phyloP scores from a whole-genome alignment of 345 rosid genomes.

The Brassica rapa region DNA sequence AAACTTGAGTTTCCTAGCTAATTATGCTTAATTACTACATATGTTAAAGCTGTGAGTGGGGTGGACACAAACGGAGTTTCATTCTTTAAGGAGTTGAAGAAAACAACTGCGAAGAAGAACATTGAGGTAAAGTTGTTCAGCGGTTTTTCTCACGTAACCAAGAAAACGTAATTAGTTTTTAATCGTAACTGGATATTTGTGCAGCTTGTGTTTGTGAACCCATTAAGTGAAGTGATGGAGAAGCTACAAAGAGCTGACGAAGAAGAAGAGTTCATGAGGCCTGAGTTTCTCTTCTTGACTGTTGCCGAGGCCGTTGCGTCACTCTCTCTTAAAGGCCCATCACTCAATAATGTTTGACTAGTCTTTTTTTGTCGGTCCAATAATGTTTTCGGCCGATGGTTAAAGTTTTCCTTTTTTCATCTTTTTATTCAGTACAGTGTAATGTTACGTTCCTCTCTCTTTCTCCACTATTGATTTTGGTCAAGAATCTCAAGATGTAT shows the following conservation, averaged over 20 bases:
- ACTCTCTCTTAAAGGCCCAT: conserved; percentile 60
- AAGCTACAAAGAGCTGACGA: conserved; percentile 73
- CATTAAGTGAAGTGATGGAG: conserved; percentile 80
- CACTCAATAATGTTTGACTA: conserved; percentile 48
- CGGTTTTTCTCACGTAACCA: not conserved
- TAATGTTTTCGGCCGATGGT: not conserved
- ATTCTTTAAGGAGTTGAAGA: conserved; percentile 64
- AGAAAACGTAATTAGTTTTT: not conserved
- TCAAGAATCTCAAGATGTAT: conserved; percentile 22
- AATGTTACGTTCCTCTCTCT: conserved; percentile 12
- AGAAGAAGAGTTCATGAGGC: conserved; percentile 44
- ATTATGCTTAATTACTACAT: not conserved
- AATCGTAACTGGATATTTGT: not conserved
- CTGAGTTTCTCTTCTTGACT: conserved; percentile 70
- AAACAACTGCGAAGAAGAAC: conserved; percentile 57
- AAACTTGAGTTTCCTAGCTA: not conserved
- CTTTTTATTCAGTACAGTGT: conserved; percentile 21
- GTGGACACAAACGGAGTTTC: conserved; percentile 86
- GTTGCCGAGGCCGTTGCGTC: conserved; percentile 89
- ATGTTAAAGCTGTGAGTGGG: conserved; percentile 64
- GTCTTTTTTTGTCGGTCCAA: conserved; percentile 10
- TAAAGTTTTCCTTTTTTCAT: not conserved
- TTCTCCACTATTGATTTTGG: conserved; percentile 1
- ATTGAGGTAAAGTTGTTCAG: conserved; percentile 47
- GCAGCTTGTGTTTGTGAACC: conserved; percentile 94